phyloP scores from a whole-genome alignment of 2,329 filamentous ascomycete genomes.

The Curvularia lunata region DNA sequence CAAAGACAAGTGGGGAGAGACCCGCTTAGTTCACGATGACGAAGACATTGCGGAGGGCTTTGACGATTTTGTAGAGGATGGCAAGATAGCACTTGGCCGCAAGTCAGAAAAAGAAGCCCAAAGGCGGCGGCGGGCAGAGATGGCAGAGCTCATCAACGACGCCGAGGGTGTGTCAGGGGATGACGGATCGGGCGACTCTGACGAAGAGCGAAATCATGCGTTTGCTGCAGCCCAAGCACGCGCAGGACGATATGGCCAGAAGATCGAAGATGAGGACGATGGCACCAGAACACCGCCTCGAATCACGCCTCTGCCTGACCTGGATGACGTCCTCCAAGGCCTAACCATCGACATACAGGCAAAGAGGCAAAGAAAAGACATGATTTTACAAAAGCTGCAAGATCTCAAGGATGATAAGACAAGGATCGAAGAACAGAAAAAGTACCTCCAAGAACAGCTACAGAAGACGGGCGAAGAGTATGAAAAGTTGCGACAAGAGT shows the following conservation, averaged over 20 bases:
- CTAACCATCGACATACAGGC: slow-evolving; percentile 66
- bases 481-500: slow-evolving; percentile 61
- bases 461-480: slow-evolving; percentile 80
- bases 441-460: slow-evolving; percentile 79
- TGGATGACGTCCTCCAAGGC: slow-evolving; percentile 70
- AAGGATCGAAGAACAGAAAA: slow-evolving; percentile 72
- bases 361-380: slow-evolving; percentile 66
- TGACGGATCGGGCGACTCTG: slow-evolving; percentile 70
- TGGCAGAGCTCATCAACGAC: slow-evolving; percentile 80
- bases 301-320: slow-evolving; percentile 77
- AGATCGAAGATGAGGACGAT: slow-evolving; percentile 53
- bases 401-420: slow-evolving; percentile 71
- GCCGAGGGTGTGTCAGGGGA: slow-evolving; percentile 77
- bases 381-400: slow-evolving; percentile 68
- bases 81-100: slow-evolving; percentile 75
- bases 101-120: slow-evolving; percentile 77
- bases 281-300: slow-evolving; percentile 69
- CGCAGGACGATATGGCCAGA: slow-evolving; percentile 77
- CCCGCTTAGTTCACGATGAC: slow-evolving; percentile 80
- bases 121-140: slow-evolving; percentile 72
- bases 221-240: slow-evolving; percentile 88
- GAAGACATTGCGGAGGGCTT: slow-evolving; percentile 94
- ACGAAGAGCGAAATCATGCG: slow-evolving; percentile 70
- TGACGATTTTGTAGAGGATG: slow-evolving; percentile 88
- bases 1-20: slow-evolving; percentile 69